Conservation (phyloP, 2,329 filamentous ascomycete genomes). For the Chaetothyriales sp. region DNA sequence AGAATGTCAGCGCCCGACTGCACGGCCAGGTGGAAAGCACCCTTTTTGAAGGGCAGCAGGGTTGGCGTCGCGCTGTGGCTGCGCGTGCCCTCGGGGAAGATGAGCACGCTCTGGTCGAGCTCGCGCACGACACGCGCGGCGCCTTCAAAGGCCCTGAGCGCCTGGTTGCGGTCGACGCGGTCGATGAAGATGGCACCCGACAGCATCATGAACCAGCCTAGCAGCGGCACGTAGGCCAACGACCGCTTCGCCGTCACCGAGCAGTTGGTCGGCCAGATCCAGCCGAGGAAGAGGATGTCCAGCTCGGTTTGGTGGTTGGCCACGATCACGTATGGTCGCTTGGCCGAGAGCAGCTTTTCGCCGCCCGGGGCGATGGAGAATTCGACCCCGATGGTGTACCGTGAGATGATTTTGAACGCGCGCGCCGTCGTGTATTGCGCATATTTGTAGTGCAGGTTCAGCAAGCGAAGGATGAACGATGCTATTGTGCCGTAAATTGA, state of each 20-base stretch:
- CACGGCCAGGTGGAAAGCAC: conserved; percentile 88
- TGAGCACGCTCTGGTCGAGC: conserved; percentile 48
- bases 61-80: conserved; percentile 72
- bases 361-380: conserved; percentile 58
- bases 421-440: conserved; percentile 76
- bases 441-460: conserved; percentile 55
- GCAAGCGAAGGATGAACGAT: conserved; percentile 55
- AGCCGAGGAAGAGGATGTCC: conserved; percentile 81
- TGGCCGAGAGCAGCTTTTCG: conserved; percentile 46
- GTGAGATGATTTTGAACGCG: conserved; percentile 68
- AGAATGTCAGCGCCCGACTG: conserved; percentile 90
- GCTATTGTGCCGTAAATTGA: conserved; percentile 64
- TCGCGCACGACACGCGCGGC: conserved; percentile 67
- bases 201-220: conserved; percentile 89
- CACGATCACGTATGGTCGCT: conserved; percentile 76
- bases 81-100: conserved; percentile 67
- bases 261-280: conserved; percentile 81
- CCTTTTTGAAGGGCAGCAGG: conserved; percentile 95
- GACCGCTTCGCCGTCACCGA: conserved; percentile 85
- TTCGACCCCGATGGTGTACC: conserved; percentile 57
- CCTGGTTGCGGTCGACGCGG: conserved; percentile 68
- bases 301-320: conserved; percentile 95
- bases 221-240: conserved; percentile 63
- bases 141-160: conserved; percentile 69
- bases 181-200: conserved; percentile 93